These are phyloP conservation scores for Trichothecium sympodiale DNA, from an alignment of 2,329 filamentous ascomycete genomes.

Conservation along the genomic window DNA sequence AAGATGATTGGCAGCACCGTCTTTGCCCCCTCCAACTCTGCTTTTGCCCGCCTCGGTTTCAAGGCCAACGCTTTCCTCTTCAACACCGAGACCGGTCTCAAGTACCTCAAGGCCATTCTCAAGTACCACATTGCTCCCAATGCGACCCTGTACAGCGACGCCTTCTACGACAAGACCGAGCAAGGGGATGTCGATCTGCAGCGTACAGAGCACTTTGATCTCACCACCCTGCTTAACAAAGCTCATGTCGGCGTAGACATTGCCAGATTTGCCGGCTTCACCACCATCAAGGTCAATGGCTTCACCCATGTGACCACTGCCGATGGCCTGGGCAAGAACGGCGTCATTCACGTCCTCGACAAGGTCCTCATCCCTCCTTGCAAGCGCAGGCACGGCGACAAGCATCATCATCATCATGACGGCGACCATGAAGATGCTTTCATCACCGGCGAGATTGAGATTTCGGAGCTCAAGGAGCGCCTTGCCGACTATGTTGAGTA, in stretches of 20 bases:
- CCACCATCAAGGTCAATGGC: constrained; percentile 66
- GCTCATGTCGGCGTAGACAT: constrained; percentile 63
- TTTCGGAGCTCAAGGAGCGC: constrained; percentile 18
- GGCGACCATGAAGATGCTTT: not conserved
- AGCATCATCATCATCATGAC: constrained; percentile 4
- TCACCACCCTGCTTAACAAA: constrained; percentile 60
- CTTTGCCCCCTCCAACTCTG: constrained; percentile 71
- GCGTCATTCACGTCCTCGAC: constrained; percentile 69
- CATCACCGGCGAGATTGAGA: constrained; percentile 12
- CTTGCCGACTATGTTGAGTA: constrained; percentile 15
- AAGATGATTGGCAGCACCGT: constrained; percentile 55
- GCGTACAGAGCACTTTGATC: constrained; percentile 44
- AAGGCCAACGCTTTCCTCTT: constrained; percentile 77
- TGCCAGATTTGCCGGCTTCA: constrained; percentile 50
- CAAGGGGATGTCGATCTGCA: constrained; percentile 11
- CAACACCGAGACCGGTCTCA: constrained; percentile 56
- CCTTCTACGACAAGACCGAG: constrained; percentile 46
- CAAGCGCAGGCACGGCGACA: constrained; percentile 15
- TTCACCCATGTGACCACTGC: constrained; percentile 52
- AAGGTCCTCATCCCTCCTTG: constrained; percentile 68
- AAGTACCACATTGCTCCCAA: constrained; percentile 69
- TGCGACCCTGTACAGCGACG: constrained; percentile 73
- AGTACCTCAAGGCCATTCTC: constrained; percentile 67
- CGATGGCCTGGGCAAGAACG: constrained; percentile 66
- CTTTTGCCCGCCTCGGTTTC: constrained; percentile 66